Base-by-base conservation (phyloP, 148 eudicot genomes). In the Arctostaphylos glauca region DNA sequence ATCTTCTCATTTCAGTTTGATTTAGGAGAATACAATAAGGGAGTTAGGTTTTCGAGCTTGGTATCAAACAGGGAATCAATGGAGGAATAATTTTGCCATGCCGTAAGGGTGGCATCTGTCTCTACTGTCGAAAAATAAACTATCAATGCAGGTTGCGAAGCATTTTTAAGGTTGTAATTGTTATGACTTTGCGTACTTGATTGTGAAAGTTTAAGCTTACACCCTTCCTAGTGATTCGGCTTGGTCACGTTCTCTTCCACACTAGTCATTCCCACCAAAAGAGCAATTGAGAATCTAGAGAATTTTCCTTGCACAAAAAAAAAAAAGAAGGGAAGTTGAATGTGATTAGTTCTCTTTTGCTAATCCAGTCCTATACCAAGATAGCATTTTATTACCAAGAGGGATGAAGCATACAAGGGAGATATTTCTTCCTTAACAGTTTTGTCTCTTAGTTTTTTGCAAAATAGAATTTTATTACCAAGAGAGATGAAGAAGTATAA, bases 51-150 rank as follows among this genome's bases (percentile, higher is more conserved):
- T 31, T 66, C 13, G 48, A 18, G 79, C 64, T 79, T 79, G 47
- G 41, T 78, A 47, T 71, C 38, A 60, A 62, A 79, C 18, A n/a
- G 53, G 38, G 48, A 49, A 80, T 72, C 38, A 79, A 72, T 54
- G 59, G 47, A 78, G 76, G 56, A 83, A 77, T 77, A 83, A 77
- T 48, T 23, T 25, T 19, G 84, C 21, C 52, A 19, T 66, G 75
- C 50, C 50, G 75, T 67, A 80, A 80, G 58, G 64, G 41, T 77
- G 84, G 60, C 76, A 10, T 77, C 43, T 52, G 2, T 19, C 31
- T 64, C 9, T 64, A 49, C 46, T 15, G 50, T 82, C 59, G 59
- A 25, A 46, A 81, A 81, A 74, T 77, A 49, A 31, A 25, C 38
- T 18, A 43, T 81, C 50, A 49, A 54, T 59, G 59, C 66, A 18